These are phyloP conservation scores for Thermothielavioides terrestris DNA, from an alignment of 495 filamentous ascomycete genomes.

Conservation along the genomic window DNA sequence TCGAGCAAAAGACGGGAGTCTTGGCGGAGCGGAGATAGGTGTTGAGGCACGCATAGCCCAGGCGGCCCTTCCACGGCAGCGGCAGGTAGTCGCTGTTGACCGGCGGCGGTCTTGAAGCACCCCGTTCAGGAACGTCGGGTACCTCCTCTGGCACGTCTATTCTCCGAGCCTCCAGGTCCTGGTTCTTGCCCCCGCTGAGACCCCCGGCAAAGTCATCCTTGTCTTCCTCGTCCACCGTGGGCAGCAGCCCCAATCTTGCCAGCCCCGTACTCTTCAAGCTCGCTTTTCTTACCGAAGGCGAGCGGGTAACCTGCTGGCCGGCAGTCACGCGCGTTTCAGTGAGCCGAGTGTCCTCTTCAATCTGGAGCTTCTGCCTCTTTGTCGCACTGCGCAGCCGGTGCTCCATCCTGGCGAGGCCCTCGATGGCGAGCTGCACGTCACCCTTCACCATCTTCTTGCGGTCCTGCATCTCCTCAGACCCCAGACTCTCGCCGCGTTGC, in stretches of 20 bases:
- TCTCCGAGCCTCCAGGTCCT: neutral
- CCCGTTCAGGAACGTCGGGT: conserved; percentile 37
- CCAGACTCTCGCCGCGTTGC: neutral
- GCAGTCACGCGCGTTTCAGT: neutral
- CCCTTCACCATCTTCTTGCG: conserved; percentile 6
- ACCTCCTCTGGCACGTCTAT: conserved; percentile 17
- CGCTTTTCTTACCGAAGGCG: neutral
- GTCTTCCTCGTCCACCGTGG: conserved; percentile 2
- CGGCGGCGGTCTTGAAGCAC: conserved; percentile 54
- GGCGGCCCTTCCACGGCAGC: conserved; percentile 82
- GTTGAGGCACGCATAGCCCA: conserved; percentile 89
- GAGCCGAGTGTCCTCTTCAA: conserved; percentile 12
- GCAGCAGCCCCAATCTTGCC: neutral
- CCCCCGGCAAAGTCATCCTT: neutral
- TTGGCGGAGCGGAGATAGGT: conserved; percentile 85
- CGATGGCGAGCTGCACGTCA: conserved; percentile 21
- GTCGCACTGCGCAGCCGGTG: conserved; percentile 17
- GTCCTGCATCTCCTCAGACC: conserved; percentile 5
- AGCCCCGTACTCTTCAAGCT: neutral
- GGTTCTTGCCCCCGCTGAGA: neutral
- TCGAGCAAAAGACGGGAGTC: conserved; percentile 81
- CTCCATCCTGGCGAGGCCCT: conserved; percentile 25
- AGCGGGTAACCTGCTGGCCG: neutral
- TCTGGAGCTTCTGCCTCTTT: conserved; percentile 23
- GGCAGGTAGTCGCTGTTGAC: conserved; percentile 83